Percentiles rank a stretch among this genome's conserved stretches.
These are phyloP conservation scores for Sporothrix curviconia DNA, from an alignment of 2,329 filamentous ascomycete genomes.

Conservation along the genomic window DNA sequence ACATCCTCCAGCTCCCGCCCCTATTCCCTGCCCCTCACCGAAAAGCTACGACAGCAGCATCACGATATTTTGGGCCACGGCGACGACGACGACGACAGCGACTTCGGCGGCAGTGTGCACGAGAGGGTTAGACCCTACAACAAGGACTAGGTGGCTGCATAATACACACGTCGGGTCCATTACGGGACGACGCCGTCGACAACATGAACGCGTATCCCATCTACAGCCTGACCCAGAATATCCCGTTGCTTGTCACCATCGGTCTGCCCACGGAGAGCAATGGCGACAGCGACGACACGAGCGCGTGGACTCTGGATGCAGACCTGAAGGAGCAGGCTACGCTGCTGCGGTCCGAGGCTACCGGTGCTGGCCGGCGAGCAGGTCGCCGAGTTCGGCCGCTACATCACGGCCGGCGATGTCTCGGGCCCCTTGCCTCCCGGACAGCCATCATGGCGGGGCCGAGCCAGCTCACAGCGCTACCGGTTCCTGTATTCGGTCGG, in stretches of 20 bases:
- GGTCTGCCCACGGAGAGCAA: constrained; percentile 50
- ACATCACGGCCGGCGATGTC: constrained; percentile 61
- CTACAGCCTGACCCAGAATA: constrained; percentile 78
- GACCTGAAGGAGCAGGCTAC: constrained; percentile 53
- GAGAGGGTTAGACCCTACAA: not conserved
- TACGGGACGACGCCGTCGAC: not conserved
- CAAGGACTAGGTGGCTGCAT: not conserved
- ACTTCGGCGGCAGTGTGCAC: not conserved
- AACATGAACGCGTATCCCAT: constrained; percentile 72
- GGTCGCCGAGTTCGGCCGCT: constrained; percentile 57
- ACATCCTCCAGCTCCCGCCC: not conserved
- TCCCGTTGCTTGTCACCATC: constrained; percentile 76
- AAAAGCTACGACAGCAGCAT: not conserved
- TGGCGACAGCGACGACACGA: not conserved
- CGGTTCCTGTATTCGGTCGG: constrained; percentile 64
- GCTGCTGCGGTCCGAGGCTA: constrained; percentile 63
- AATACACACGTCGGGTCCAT: not conserved
- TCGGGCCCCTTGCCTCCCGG: constrained; percentile 35
- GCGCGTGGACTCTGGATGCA: constrained; percentile 38
- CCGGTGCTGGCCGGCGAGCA: constrained; percentile 59
- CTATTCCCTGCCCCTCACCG: constrained; percentile 2
- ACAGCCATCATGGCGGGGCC: constrained; percentile 54
- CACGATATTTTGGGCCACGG: constrained; percentile 14
- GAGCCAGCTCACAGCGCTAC: constrained; percentile 44
- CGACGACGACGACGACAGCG: not conserved